Conservation (phyloP, 176 grass and related monocot species). For the Rhynchospora pubera region DNA sequence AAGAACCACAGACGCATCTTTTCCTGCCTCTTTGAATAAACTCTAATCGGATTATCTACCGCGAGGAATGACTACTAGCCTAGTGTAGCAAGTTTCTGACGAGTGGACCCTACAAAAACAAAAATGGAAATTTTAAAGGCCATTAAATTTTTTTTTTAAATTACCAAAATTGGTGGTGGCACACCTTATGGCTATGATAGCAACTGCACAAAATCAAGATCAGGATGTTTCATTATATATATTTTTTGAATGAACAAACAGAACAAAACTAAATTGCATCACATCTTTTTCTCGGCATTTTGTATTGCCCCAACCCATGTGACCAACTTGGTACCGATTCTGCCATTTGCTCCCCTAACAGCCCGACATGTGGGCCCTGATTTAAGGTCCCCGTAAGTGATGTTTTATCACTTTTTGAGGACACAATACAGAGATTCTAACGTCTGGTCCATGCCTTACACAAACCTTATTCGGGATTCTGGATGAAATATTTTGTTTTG, state of each 20-base stretch:
- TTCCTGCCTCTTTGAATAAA: not conserved
- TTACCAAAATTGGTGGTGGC: not conserved
- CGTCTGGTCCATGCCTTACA: conserved; percentile 23
- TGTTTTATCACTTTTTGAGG: conserved; percentile 27
- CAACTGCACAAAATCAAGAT: not conserved
- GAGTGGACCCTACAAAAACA: not conserved
- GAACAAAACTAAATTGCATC: conserved; percentile 18
- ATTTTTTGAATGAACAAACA: not conserved
- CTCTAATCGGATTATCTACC: not conserved
- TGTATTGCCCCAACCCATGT: conserved; percentile 17
- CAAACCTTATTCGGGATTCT: not conserved
- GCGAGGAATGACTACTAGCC: not conserved
- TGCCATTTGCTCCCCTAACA: conserved; percentile 15
- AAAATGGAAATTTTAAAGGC: too few relatives aligned
- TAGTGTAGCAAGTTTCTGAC: not conserved
- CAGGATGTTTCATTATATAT: not conserved
- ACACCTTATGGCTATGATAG: not conserved
- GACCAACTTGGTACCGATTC: conserved; percentile 10
- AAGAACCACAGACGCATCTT: not conserved
- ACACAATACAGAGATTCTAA: conserved; percentile 3
- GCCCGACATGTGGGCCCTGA: conserved; percentile 10
- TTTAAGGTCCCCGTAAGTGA: conserved; percentile 19
- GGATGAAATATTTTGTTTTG: not conserved
- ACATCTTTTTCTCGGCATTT: conserved; percentile 11
- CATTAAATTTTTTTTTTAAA: not conserved